A percentile compares a stretch with the other conserved stretches of the same genome.
Conservation (phyloP, 75 land plant species). For the Sequoiadendron giganteum region DNA sequence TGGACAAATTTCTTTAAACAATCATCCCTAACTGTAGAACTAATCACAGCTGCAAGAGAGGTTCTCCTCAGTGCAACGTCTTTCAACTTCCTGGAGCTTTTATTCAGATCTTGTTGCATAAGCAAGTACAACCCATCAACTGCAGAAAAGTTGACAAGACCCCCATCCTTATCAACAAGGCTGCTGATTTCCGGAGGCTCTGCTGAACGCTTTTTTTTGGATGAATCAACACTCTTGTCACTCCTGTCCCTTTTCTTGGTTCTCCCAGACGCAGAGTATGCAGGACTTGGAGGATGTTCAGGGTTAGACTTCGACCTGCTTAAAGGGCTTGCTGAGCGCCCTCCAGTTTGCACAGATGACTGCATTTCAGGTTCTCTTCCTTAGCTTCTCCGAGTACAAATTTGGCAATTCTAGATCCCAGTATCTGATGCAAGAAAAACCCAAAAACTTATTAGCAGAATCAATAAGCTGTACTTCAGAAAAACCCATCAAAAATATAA, state of each 20-base stretch:
- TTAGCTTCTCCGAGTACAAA: too few species aligned
- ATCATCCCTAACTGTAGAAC: constrained; percentile 40
- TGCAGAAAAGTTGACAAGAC: constrained; percentile 27
- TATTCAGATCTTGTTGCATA: constrained; percentile 46
- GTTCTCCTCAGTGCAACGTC: constrained; percentile 35
- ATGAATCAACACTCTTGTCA: constrained; percentile 2
- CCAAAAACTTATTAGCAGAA: too few species aligned
- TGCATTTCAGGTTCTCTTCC: too few species aligned
- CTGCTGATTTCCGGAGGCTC: constrained; percentile 23
- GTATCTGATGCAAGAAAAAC: too few species aligned
- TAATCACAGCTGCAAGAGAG: constrained; percentile 33
- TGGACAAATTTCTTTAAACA: constrained; percentile 39
- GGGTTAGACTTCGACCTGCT: neutral
- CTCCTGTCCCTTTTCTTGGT: constrained; percentile 4
- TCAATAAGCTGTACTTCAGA: too few species aligned
- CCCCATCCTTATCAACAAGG: constrained; percentile 46
- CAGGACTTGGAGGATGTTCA: constrained; percentile 6
- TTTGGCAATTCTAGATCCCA: too few species aligned
- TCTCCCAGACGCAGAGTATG: constrained; percentile 8
- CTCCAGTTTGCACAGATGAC: too few species aligned
- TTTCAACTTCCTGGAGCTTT: constrained; percentile 25
- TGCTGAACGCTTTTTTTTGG: neutral
- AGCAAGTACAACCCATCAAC: constrained; percentile 35
- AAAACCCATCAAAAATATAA: too few species aligned
- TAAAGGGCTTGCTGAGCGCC: too few species aligned